phyloP scores from a whole-genome alignment of 495 filamentous ascomycete species.

The Aspergillus cavernicola region DNA sequence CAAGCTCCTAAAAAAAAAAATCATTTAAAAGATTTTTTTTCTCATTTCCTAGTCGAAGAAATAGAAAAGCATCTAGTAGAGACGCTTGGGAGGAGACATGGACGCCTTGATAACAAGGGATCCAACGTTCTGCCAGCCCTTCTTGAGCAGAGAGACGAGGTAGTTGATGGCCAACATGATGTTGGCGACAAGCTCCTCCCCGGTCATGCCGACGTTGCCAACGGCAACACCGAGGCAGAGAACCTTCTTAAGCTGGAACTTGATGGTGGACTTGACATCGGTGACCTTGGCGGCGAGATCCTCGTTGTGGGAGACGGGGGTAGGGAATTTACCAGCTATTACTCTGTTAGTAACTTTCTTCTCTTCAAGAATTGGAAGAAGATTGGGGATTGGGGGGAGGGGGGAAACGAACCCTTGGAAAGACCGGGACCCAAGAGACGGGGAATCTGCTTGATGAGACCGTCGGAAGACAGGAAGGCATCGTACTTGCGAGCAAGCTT shows the following conservation, averaged over 20 bases:
- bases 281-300: constrained; percentile 89
- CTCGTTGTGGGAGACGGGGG: constrained; percentile 91
- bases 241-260: constrained; percentile 99
- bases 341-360: constrained; percentile 13
- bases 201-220: constrained; percentile 94
- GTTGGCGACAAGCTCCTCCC: constrained; percentile 94
- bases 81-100: constrained; percentile 94
- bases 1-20: constrained; percentile 19
- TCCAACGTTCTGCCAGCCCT: constrained; percentile 99
- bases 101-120: constrained; percentile 98
- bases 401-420: constrained; percentile 75
- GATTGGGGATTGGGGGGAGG: not conserved
- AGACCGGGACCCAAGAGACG: constrained; percentile 98
- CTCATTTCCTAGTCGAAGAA: constrained; percentile 15
- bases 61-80: constrained; percentile 69
- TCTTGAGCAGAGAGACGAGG: constrained; percentile 97
- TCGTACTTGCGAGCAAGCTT: constrained; percentile 99
- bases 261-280: constrained; percentile 99
- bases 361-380: too few species aligned
- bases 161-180: constrained; percentile 99
- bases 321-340: constrained; percentile 97
- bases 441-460: constrained; percentile 98
- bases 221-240: constrained; percentile 98
- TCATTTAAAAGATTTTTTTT: not conserved
- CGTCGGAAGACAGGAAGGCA: constrained; percentile 94